phyloP scores from a whole-genome alignment of 768 basidiomycete species.

The Boletus sp. region DNA sequence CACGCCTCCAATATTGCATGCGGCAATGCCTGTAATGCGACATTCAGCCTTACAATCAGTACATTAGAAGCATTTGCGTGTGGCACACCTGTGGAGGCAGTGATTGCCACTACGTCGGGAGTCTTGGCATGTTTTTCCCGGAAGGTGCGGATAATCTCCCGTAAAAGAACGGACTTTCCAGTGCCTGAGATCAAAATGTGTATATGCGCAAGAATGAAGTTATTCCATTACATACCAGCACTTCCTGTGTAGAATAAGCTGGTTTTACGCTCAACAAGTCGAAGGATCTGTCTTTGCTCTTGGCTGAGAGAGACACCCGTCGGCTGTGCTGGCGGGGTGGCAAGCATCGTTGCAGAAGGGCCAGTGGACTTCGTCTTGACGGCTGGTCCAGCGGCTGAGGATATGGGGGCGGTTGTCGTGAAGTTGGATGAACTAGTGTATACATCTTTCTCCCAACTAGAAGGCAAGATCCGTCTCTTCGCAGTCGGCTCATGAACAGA shows the following conservation, averaged over 20 bases:
- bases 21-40: slow-evolving; percentile 69
- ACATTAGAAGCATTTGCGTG: not conserved
- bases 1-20: slow-evolving; percentile 94
- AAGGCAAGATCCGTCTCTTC: slow-evolving; percentile 60
- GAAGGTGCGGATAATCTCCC: slow-evolving; percentile 83
- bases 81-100: slow-evolving; percentile 81
- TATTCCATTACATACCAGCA: slow-evolving; percentile 62
- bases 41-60: not conserved
- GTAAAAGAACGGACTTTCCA: slow-evolving; percentile 91
- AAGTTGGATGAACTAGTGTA: slow-evolving; percentile 37
- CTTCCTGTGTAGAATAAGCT: slow-evolving; percentile 96
- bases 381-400: slow-evolving; percentile 14
- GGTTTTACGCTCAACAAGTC: slow-evolving; percentile 65
- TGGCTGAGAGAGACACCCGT: slow-evolving; percentile 64
- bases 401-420: slow-evolving; percentile 5
- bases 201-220: slow-evolving; percentile 16
- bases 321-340: slow-evolving; percentile 19
- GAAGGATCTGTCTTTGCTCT: slow-evolving; percentile 83
- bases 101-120: slow-evolving; percentile 81
- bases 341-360: not conserved
- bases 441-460: slow-evolving; percentile 42
- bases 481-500: slow-evolving; percentile 26
- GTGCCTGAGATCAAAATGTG: slow-evolving; percentile 58
- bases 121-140: slow-evolving; percentile 49
- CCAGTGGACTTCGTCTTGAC: slow-evolving; percentile 6